A percentile compares a stretch with the other conserved stretches of the same genome.
phyloP scores from a whole-genome alignment of 2,329 filamentous ascomycete species.

The Botrytis hyacinthi region DNA sequence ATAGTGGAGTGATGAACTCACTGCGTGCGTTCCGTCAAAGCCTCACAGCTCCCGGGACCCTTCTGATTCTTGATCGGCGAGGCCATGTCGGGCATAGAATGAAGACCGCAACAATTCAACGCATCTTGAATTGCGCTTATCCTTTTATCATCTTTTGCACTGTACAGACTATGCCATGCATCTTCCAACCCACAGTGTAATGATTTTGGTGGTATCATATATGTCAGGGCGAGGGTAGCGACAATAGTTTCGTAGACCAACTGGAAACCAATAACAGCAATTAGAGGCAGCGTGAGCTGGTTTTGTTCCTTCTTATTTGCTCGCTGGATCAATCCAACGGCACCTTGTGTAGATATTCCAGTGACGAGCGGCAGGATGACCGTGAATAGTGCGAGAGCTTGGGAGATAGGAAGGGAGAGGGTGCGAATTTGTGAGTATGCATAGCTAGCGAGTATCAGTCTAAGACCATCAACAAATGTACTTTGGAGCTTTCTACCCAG shows the following conservation, averaged over 20 bases:
- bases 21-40: slow-evolving; percentile 20
- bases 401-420: slow-evolving; percentile 36
- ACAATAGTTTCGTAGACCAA: slow-evolving; percentile 38
- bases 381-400: slow-evolving; percentile 35
- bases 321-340: slow-evolving; percentile 28
- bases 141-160: slow-evolving; percentile 47
- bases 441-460: slow-evolving; percentile 30
- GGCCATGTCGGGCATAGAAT: slow-evolving; percentile 54
- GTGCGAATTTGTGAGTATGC: slow-evolving; percentile 34
- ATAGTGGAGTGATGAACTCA: neutral
- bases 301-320: slow-evolving; percentile 30
- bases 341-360: slow-evolving; percentile 33
- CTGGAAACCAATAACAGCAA: slow-evolving; percentile 36
- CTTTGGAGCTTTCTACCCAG: slow-evolving; percentile 28
- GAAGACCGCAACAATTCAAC: slow-evolving; percentile 65
- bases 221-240: slow-evolving; percentile 35
- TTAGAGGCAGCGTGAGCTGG: slow-evolving; percentile 33
- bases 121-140: slow-evolving; percentile 63
- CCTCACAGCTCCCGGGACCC: slow-evolving; percentile 20
- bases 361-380: slow-evolving; percentile 36
- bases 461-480: neutral
- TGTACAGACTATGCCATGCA: slow-evolving; percentile 56
- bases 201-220: slow-evolving; percentile 34
- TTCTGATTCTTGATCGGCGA: slow-evolving; percentile 48
- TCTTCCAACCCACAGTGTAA: slow-evolving; percentile 54